Evolutionary conservation across 306 rosid species (phyloP).

Genomic region (Fragaria nilgerrensis): DNA sequence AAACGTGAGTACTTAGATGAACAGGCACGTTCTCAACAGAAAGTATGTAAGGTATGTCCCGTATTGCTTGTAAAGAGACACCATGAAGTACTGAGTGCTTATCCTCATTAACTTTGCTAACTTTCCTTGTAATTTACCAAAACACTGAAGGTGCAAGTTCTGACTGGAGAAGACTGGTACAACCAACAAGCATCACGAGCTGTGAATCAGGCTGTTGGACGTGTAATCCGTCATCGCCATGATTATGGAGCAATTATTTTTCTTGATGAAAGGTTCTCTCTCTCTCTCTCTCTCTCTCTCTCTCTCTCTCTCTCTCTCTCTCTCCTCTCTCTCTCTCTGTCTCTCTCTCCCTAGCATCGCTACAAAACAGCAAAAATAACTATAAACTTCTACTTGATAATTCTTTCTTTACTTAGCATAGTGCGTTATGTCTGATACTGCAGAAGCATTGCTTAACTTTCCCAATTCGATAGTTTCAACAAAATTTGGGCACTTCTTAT

Average conservation of each 20-base stretch:
- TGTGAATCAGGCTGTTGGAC: constrained; percentile 97
- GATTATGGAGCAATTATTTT: constrained; percentile 96
- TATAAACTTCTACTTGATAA: neutral
- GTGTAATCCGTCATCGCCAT: constrained; percentile 94
- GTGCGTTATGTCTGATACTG: neutral
- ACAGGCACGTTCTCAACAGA: constrained; percentile 48
- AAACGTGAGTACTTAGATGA: constrained; percentile 85
- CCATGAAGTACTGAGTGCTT: neutral
- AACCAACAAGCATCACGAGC: constrained; percentile 94
- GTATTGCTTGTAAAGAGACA: constrained; percentile 20
- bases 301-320: neutral
- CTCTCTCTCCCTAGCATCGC: neutral
- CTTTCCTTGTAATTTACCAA: constrained; percentile 7
- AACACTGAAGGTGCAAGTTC: constrained; percentile 35
- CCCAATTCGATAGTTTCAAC: neutral
- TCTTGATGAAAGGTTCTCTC: constrained; percentile 82
- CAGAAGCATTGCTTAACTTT: neutral
- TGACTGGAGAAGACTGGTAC: constrained; percentile 94
- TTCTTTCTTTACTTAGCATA: neutral
- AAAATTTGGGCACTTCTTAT: neutral
- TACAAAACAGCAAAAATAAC: neutral
- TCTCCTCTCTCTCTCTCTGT: neutral
- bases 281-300: neutral
- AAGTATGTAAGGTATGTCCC: constrained; percentile 44
- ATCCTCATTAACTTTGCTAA: constrained; percentile 2